Base-by-base conservation (phyloP, 352 stramenopile genomes). In the Elongisporangium undulatum region DNA sequence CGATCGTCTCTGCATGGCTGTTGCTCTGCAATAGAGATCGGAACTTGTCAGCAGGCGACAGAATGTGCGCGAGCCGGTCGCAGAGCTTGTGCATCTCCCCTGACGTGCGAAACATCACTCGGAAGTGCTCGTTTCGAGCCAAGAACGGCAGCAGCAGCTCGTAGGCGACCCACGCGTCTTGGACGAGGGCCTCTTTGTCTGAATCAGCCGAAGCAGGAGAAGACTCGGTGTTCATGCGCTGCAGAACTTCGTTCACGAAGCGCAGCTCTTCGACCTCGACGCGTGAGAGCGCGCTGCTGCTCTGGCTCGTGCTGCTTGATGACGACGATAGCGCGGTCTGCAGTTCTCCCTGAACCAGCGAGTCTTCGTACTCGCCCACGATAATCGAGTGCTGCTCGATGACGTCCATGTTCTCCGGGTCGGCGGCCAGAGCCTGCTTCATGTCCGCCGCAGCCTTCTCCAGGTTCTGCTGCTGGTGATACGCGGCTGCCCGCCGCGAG, bases 311-410 rank as follows among this genome's bases (percentile, higher is more conserved):
- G 7, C 49, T 41, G 13, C 39, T 41, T 0, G 53, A 45, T 39
- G 51, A 64, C 2, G 29, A 23, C 1, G 17, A 59, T 49, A 76
- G 15, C 17, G 51, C 62, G 16, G 50, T 45, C 22, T 71, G 55
- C 9, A 93, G 59, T 19, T 76, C 39, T 17, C 34, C 68, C 16
- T 81, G 72, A 6, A 55, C 67, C 9, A 75, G 50, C 0, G 68
- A 68, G 54, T 93, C 81, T 55, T 91, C 78, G 26, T 82, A 91
- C 57, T 91, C 81, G 0, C 79, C 84, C 51, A 89, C 80, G 21
- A 93, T 78, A 49, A 83, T 74, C 6, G 82, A 87, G 55, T 89
- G 74, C 60, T 93, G 84, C 49, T 91, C 81, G 5, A 78, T 56
- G 10, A 93, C 61, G 41, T 93, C 84, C 20, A 60, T 49, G 41